A percentile compares a stretch with the other conserved stretches of the same genome.
Evolutionary conservation across 495 filamentous ascomycete genomes (phyloP).

Genomic region (Podospora anserina): DNA sequence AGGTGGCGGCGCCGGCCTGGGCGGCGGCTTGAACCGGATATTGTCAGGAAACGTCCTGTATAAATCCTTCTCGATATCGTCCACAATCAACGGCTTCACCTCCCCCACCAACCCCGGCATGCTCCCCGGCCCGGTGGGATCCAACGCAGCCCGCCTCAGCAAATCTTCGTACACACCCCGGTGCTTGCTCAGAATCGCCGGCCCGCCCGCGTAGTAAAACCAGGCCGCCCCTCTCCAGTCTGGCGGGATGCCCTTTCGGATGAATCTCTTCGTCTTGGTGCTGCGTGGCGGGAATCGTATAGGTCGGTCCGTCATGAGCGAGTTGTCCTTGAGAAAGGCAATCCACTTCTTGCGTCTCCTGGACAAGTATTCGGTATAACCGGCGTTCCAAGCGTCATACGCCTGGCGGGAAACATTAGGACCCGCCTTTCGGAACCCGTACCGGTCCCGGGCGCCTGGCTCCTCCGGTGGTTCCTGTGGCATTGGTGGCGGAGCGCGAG

Average conservation of each 20-base stretch:
- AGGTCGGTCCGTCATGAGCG: slow-evolving; percentile 67
- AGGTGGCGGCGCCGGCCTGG: slow-evolving; percentile 19
- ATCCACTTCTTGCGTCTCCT: slow-evolving; percentile 79
- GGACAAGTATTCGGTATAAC: slow-evolving; percentile 66
- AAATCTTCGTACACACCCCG: slow-evolving; percentile 70
- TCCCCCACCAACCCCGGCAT: slow-evolving; percentile 32
- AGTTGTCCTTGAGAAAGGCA: slow-evolving; percentile 69
- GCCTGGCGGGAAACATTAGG: slow-evolving; percentile 70
- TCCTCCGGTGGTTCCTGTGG: slow-evolving; percentile 34
- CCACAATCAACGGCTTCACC: slow-evolving; percentile 67
- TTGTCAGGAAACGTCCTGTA: slow-evolving; percentile 97
- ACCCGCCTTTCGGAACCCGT: slow-evolving; percentile 88
- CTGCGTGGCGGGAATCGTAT: slow-evolving; percentile 75
- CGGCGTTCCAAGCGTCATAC: slow-evolving; percentile 77
- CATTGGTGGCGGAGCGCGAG: slow-evolving; percentile 18
- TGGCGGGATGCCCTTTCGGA: slow-evolving; percentile 93
- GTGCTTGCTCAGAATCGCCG: slow-evolving; percentile 68
- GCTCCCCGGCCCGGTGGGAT: slow-evolving; percentile 20
- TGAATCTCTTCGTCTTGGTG: slow-evolving; percentile 78
- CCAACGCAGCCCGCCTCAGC: slow-evolving; percentile 45
- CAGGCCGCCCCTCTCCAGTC: slow-evolving; percentile 91
- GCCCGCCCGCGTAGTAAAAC: slow-evolving; percentile 97
- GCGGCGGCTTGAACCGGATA: slow-evolving; percentile 73
- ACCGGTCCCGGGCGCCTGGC: slow-evolving; percentile 62
- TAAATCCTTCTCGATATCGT: slow-evolving; percentile 91